Evolutionary conservation across 352 stramenopile species (phyloP).

Genomic region (Peronosclerospora sorghi): DNA sequence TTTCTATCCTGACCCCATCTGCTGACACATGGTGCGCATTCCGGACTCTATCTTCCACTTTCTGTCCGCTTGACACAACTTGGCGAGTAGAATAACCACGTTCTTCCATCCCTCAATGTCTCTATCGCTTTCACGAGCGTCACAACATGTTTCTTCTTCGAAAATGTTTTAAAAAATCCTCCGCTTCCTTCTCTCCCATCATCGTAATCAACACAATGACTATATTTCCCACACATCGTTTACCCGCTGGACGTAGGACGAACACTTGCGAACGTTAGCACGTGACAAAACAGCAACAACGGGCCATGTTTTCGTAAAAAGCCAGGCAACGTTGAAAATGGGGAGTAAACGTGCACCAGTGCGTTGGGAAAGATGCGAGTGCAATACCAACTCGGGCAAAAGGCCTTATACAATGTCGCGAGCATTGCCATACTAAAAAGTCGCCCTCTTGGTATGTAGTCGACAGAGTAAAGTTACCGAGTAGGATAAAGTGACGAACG

Average conservation of each 20-base stretch:
- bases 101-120: conserved; percentile 48
- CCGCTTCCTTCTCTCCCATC: conserved; percentile 12
- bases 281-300: conserved; percentile 28
- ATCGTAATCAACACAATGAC: conserved; percentile 57
- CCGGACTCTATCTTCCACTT: conserved; percentile 43
- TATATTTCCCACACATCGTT: conserved; percentile 53
- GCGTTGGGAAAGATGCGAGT: conserved; percentile 28
- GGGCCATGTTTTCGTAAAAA: conserved; percentile 31
- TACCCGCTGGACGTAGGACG: conserved; percentile 24
- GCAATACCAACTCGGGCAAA: no score
- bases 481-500: conserved; percentile 30
- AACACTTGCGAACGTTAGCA: conserved; percentile 23
- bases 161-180: conserved; percentile 14
- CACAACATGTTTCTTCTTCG: conserved; percentile 15
- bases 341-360: conserved; percentile 46
- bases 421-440: conserved; percentile 16
- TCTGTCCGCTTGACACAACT: conserved; percentile 41
- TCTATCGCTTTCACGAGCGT: conserved; percentile 37
- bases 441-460: conserved; percentile 20
- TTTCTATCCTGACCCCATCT: no score
- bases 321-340: conserved; percentile 26
- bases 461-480: conserved; percentile 48
- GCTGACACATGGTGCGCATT: no score
- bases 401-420: no score
- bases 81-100: conserved; percentile 62